Evolutionary conservation across 2,329 filamentous ascomycete species (phyloP).

Genomic region (Claviceps capensis): DNA sequence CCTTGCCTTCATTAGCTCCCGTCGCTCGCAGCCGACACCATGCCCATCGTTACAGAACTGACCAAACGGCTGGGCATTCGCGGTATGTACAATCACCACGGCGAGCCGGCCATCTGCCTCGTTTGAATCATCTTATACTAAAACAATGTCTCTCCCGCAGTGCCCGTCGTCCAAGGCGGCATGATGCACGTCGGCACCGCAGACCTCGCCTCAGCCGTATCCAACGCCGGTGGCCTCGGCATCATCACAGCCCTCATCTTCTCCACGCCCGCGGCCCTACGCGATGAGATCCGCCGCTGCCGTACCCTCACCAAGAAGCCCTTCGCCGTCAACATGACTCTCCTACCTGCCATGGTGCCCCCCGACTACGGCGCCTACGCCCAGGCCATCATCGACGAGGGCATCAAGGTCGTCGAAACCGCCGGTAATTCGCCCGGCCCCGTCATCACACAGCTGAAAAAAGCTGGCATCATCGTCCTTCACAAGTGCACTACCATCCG

Average conservation of each 20-base stretch:
- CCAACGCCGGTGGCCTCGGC: constrained; percentile 70
- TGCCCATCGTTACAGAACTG: constrained; percentile 45
- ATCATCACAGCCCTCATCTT: constrained; percentile 84
- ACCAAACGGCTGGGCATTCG: constrained; percentile 44
- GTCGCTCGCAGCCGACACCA: constrained; percentile 14
- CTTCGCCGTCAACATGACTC: constrained; percentile 90
- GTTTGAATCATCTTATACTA: not conserved
- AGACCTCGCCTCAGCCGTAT: constrained; percentile 62
- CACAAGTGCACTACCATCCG: constrained; percentile 98
- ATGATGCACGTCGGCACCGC: constrained; percentile 83
- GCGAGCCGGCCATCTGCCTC: not conserved
- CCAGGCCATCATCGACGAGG: constrained; percentile 85
- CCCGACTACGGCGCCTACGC: constrained; percentile 90
- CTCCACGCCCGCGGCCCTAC: constrained; percentile 79
- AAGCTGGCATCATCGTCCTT: constrained; percentile 61
- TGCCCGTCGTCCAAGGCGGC: constrained; percentile 73
- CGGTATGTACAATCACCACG: constrained; percentile 17
- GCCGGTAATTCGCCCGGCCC: constrained; percentile 81
- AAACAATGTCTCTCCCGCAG: constrained; percentile 22
- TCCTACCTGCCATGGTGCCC: constrained; percentile 77
- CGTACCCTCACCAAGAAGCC: constrained; percentile 63
- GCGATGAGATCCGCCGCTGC: constrained; percentile 84
- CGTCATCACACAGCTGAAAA: constrained; percentile 80
- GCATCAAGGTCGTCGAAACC: constrained; percentile 81
- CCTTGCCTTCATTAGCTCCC: not conserved